Conservation (phyloP, 2,329 filamentous ascomycete species). For the Colletotrichum sp. region DNA sequence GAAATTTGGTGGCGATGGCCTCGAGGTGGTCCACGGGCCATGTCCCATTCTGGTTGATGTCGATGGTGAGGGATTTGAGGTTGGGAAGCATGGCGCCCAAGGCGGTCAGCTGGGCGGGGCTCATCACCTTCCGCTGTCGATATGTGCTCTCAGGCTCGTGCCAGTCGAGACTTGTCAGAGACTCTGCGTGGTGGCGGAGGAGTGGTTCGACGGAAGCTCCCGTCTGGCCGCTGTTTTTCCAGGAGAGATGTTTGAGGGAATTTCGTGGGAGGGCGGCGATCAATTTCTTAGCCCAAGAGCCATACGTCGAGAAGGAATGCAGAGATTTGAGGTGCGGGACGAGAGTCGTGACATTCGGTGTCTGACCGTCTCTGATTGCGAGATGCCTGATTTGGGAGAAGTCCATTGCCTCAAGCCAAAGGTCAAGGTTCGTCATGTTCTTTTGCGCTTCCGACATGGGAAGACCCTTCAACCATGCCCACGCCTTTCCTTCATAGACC, state of each 20-base stretch:
- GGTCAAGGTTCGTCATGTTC: slow-evolving; percentile 3
- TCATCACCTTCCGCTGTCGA: background rate
- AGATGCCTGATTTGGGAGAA: background rate
- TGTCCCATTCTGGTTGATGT: slow-evolving; percentile 4
- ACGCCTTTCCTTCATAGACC: background rate
- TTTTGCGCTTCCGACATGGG: background rate
- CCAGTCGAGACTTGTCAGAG: slow-evolving; percentile 1
- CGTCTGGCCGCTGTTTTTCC: background rate
- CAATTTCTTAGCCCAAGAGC: background rate
- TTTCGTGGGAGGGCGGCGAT: background rate
- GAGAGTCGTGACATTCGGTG: background rate
- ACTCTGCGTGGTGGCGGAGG: background rate
- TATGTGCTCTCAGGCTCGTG: background rate
- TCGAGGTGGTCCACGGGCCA: background rate
- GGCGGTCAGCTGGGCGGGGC: background rate
- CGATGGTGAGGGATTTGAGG: background rate
- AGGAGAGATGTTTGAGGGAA: slow-evolving; percentile 1
- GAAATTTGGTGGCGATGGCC: background rate
- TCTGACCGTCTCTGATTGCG: background rate
- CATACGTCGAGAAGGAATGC: background rate
- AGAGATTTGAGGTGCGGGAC: background rate
- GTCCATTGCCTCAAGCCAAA: slow-evolving; percentile 9
- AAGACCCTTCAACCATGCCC: background rate
- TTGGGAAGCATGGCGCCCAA: background rate
- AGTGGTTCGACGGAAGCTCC: background rate